phyloP scores from a whole-genome alignment of 78 protist species.

The Polysphondylium violaceum region DNA sequence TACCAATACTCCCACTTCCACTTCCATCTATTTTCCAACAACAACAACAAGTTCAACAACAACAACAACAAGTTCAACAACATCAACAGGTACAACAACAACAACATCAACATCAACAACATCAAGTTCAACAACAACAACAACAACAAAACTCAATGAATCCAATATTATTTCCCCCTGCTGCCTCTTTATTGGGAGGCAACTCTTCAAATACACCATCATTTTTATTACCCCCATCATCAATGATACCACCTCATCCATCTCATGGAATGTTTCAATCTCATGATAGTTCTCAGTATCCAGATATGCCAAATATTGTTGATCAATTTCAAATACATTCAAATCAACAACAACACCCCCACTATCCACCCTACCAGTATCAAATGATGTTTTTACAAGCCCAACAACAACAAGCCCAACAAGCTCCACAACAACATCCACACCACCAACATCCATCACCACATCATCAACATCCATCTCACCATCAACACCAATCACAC shows the following conservation, averaged over 20 bases:
- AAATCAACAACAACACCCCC: constrained; percentile 11
- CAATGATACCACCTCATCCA: constrained; percentile 6
- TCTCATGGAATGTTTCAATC: not conserved
- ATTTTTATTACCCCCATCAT: constrained; percentile 54
- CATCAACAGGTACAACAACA: constrained; percentile 14
- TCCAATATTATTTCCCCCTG: constrained; percentile 24
- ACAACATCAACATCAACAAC: constrained; percentile 22
- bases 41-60: no score
- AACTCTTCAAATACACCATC: constrained; percentile 17
- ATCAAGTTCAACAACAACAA: constrained; percentile 15
- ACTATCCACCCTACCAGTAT: constrained; percentile 30
- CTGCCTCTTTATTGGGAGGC: constrained; percentile 29
- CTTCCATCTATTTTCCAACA: no score
- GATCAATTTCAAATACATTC: constrained; percentile 43
- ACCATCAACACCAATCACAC: constrained; percentile 12
- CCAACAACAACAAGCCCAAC: constrained; percentile 24
- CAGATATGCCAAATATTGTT: constrained; percentile 65
- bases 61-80: constrained; percentile 10
- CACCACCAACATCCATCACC: not conserved
- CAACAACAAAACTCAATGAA: constrained; percentile 29
- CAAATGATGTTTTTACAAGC: constrained; percentile 18
- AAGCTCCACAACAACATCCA: constrained; percentile 9
- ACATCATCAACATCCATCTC: not conserved
- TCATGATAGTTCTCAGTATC: constrained; percentile 23
- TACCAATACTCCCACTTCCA: no score